Percentiles rank a stretch among this genome's conserved stretches.
Evolutionary conservation across 2,329 filamentous ascomycete genomes (phyloP).

Genomic region (Botrytis elliptica): DNA sequence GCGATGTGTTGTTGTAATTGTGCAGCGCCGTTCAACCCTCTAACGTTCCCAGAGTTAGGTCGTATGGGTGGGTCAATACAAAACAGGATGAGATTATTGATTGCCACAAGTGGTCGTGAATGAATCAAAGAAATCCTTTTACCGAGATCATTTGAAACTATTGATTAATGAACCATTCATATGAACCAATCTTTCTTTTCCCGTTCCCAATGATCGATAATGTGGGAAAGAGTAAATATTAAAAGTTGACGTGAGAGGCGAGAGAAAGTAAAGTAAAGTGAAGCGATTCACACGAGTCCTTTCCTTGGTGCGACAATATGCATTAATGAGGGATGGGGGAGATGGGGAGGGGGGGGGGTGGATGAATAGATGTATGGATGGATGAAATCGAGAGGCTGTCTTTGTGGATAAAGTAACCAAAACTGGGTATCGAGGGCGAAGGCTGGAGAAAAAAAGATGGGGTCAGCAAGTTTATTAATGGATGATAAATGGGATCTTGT

Average conservation of each 20-base stretch:
- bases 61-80: neutral
- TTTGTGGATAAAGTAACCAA: neutral
- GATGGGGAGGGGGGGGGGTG: neutral
- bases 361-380: neutral
- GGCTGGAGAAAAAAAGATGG: conserved; percentile 8
- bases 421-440: neutral
- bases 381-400: conserved; percentile 8
- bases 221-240: neutral
- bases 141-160: conserved; percentile 9
- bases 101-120: conserved; percentile 13
- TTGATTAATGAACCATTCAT: neutral
- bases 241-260: neutral
- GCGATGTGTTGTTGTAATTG: neutral
- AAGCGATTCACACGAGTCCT: conserved; percentile 6
- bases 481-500: neutral
- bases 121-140: conserved; percentile 2
- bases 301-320: neutral
- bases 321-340: neutral
- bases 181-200: neutral
- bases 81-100: neutral
- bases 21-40: neutral
- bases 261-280: neutral
- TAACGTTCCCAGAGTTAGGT: neutral
- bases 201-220: neutral
- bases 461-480: neutral